Evolutionary conservation across 2,329 filamentous ascomycete genomes (phyloP).

Genomic region (Pyrenophora graminea): DNA sequence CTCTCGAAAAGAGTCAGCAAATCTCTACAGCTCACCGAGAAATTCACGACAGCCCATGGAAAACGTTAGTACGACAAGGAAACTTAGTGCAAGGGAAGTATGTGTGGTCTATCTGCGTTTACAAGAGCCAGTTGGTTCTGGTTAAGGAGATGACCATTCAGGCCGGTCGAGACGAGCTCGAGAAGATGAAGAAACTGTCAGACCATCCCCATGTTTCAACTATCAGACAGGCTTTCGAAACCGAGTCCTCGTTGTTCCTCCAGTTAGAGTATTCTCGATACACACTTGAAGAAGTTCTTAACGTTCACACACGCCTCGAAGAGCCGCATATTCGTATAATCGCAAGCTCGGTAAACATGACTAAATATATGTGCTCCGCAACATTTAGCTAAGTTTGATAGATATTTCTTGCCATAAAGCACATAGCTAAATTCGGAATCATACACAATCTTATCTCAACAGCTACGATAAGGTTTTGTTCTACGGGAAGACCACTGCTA

Average conservation of each 20-base stretch:
- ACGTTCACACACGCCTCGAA: too few species aligned
- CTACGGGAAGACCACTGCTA: background rate
- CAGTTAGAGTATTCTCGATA: constrained; percentile 1
- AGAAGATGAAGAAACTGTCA: background rate
- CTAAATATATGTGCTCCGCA: background rate
- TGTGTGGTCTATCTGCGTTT: too few species aligned
- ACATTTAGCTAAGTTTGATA: background rate
- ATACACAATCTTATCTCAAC: constrained; percentile 1
- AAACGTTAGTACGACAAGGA: background rate
- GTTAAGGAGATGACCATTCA: too few species aligned
- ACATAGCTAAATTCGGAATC: background rate
- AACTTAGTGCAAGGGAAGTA: background rate
- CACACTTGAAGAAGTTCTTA: constrained; percentile 2
- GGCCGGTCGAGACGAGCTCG: too few species aligned
- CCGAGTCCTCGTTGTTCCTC: background rate
- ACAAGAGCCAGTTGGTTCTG: too few species aligned
- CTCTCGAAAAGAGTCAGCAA: background rate
- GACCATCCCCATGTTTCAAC: constrained; percentile 1
- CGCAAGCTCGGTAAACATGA: background rate
- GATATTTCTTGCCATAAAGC: constrained; percentile 1
- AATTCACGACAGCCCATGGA: background rate
- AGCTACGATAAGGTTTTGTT: background rate
- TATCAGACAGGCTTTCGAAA: background rate
- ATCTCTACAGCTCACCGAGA: background rate
- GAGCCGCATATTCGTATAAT: too few species aligned